phyloP scores from a whole-genome alignment of 768 basidiomycete genomes.

The Floccularia luteovirens region DNA sequence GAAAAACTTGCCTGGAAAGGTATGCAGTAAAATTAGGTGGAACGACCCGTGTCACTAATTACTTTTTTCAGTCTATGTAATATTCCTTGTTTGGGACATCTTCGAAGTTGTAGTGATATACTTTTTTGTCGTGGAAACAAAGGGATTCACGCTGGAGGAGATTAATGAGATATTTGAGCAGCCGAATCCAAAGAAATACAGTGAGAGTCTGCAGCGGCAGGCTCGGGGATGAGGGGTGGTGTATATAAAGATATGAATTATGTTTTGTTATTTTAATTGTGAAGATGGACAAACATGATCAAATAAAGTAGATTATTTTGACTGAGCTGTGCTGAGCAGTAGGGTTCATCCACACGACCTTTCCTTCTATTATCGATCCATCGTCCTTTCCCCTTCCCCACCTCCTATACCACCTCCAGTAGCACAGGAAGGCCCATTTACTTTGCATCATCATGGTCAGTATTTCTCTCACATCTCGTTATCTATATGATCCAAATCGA shows the following conservation, averaged over 20 bases:
- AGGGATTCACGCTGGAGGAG: constrained; percentile 41
- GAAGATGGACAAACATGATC: neutral
- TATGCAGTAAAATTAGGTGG: constrained; percentile 9
- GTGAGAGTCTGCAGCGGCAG: constrained; percentile 14
- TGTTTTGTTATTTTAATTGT: neutral
- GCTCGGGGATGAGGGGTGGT: constrained; percentile 4
- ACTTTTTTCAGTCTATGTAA: constrained; percentile 31
- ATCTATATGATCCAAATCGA: constrained; percentile 2
- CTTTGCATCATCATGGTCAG: constrained; percentile 29
- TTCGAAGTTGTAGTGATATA: constrained; percentile 40
- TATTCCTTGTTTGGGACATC: constrained; percentile 41
- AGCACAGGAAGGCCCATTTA: too few relatives aligned
- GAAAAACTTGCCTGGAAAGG: constrained; percentile 40
- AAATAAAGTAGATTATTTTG: neutral
- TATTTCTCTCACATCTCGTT: constrained; percentile 9
- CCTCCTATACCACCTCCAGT: too few relatives aligned
- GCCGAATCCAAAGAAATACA: constrained; percentile 33
- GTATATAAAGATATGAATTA: constrained; percentile 4
- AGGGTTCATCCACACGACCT: neutral
- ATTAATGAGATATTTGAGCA: constrained; percentile 39
- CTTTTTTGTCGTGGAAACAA: constrained; percentile 44
- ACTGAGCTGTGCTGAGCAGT: neutral
- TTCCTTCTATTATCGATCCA: neutral
- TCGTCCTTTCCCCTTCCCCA: neutral
- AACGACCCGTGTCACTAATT: constrained; percentile 3